Conservation (phyloP, 768 basidiomycete species). For the Lactarius hengduanensis region DNA sequence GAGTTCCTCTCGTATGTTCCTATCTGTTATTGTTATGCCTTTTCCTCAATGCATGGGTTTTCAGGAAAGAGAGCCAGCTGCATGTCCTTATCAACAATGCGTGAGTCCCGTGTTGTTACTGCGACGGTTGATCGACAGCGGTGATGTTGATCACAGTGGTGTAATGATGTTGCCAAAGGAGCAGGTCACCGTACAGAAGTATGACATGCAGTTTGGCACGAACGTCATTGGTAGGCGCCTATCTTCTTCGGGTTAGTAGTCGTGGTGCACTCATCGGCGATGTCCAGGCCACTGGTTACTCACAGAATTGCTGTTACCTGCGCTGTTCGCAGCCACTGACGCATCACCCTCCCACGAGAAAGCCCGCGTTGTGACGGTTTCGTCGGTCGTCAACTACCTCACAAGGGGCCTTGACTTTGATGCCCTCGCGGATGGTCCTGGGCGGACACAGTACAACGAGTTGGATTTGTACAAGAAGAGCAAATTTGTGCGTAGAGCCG, state of each 20-base stretch:
- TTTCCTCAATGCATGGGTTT: background rate
- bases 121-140: background rate
- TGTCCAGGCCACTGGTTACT: slow-evolving; percentile 57
- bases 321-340: slow-evolving; percentile 42
- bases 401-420: slow-evolving; percentile 40
- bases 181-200: slow-evolving; percentile 46
- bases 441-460: slow-evolving; percentile 26
- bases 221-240: slow-evolving; percentile 48
- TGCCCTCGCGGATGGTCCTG: slow-evolving; percentile 36
- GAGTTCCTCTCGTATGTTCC: slow-evolving; percentile 39
- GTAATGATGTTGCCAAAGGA: slow-evolving; percentile 46
- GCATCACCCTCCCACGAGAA: slow-evolving; percentile 40
- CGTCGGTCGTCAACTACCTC: slow-evolving; percentile 42
- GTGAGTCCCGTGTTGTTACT: slow-evolving; percentile 36
- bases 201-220: slow-evolving; percentile 55
- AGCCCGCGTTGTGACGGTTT: slow-evolving; percentile 48
- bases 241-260: too few relatives aligned
- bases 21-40: slow-evolving; percentile 13
- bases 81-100: slow-evolving; percentile 53
- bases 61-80: slow-evolving; percentile 46
- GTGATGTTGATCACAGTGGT: slow-evolving; percentile 39
- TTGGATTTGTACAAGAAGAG: slow-evolving; percentile 35
- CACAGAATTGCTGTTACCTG: slow-evolving; percentile 53
- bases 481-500: slow-evolving; percentile 45
- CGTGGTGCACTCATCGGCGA: background rate